Conservation (phyloP, 2,329 filamentous ascomycete genomes). For the Monosporascus sp. region DNA sequence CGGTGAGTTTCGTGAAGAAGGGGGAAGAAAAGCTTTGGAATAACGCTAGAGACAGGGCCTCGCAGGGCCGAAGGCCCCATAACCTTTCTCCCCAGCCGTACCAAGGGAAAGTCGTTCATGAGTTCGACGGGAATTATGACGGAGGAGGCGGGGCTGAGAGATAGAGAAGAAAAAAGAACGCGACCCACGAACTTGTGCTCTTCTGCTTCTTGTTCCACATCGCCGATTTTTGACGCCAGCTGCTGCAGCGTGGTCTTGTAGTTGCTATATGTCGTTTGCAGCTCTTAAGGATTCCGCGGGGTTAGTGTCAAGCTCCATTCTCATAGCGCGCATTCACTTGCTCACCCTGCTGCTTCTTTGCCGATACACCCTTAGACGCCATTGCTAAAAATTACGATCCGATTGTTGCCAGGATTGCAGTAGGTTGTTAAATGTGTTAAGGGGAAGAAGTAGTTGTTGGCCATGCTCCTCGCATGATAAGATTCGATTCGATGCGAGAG, state of each 20-base stretch:
- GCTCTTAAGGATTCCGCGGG: conserved; percentile 45
- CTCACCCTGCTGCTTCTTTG: conserved; percentile 71
- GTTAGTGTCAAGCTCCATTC: conserved; percentile 10
- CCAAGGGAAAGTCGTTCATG: conserved; percentile 1
- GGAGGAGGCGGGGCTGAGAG: conserved; percentile 8
- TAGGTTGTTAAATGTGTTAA: not conserved
- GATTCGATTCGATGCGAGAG: not conserved
- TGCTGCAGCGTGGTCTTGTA: conserved; percentile 79
- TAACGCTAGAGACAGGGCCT: conserved; percentile 14
- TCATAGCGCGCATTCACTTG: conserved; percentile 1
- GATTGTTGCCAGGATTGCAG: not conserved
- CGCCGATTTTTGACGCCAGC: conserved; percentile 91
- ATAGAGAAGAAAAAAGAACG: conserved; percentile 5
- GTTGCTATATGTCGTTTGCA: conserved; percentile 73
- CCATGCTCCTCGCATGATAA: not conserved
- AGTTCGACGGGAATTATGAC: conserved; percentile 3
- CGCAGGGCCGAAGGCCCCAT: conserved; percentile 11
- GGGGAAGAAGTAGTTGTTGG: not conserved
- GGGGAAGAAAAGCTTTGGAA: conserved; percentile 11
- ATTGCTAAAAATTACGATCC: conserved; percentile 23
- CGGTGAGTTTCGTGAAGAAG: conserved; percentile 22
- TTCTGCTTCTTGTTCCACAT: conserved; percentile 94
- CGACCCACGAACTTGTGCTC: conserved; percentile 79
- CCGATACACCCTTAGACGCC: conserved; percentile 47
- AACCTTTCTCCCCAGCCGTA: conserved; percentile 4